Base-by-base conservation (phyloP, 2,329 filamentous ascomycete genomes). In the Exophiala viscosa region DNA sequence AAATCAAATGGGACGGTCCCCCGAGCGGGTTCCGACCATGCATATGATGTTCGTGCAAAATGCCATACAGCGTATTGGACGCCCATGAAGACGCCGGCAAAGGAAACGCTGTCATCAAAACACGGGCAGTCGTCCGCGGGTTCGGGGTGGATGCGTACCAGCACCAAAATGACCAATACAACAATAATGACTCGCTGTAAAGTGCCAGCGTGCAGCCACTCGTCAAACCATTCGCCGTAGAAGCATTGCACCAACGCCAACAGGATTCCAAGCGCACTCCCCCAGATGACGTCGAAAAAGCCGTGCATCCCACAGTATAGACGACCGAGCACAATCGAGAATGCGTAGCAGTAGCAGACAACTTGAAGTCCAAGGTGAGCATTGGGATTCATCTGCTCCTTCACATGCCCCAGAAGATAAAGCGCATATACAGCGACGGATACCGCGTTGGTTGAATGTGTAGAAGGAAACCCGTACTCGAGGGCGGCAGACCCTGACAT, bases 291-390 rank as follows among this genome's bases (percentile, higher is more conserved):
- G 69, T 99, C 93, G 39, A 93, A 77, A 71, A 97, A 96, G 9
- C 93, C 93, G 71, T 99, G 93, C 93, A 99, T 99, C 56, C 93
- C 93, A 67, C 93, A 99, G 74, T 99, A 97, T 33, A 99, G 76
- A 15, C 93, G 84, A 5, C 93, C 93, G 57, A 97, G 75, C 36
- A 96, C 81, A 65, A 99, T 97, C 20, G 92, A 96, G 10, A 83
- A 73, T 32, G 88, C 89, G 67, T 97, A 99, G 62, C 89, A 85
- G 69, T 93, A 95, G 36, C 86, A 84, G 5, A 88, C 69, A 4
- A 72, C 69, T 66, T 93, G 87, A 20, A 95, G 73, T 3, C 78
- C 70, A 3, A 84, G 57, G 61, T 82, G 85, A 1, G 81, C 77
- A 14, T 79, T 73, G 2, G 82, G 73, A 31, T 79, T 72, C 54